Percentiles rank a stretch among this genome's conserved stretches.
Conservation (phyloP, 2,329 filamentous ascomycete genomes). For the Mariannaea sp. region DNA sequence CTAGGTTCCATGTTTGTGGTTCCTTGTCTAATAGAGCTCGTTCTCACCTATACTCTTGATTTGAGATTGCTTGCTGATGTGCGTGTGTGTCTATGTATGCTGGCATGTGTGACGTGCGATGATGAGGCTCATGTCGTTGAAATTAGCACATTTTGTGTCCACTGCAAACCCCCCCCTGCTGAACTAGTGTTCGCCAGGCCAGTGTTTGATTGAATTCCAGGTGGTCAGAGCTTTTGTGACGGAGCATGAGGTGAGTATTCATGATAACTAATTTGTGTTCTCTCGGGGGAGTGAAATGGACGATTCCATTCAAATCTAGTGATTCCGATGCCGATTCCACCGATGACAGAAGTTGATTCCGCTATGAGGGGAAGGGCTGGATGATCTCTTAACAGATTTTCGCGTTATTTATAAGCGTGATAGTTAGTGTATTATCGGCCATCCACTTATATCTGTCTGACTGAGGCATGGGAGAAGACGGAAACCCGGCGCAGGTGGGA, state of each 20-base stretch:
- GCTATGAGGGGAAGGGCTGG: not conserved
- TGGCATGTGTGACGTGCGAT: not conserved
- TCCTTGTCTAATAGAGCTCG: conserved; percentile 33
- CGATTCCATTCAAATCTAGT: not conserved
- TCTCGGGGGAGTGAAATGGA: not conserved
- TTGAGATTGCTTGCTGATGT: too few species aligned
- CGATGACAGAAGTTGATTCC: conserved; percentile 1
- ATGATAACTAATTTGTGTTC: not conserved
- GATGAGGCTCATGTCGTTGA: not conserved
- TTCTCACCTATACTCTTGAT: conserved; percentile 4
- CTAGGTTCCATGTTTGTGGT: conserved; percentile 20
- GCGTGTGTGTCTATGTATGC: not conserved
- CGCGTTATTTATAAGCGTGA: too few species aligned
- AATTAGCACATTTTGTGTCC: conserved; percentile 1
- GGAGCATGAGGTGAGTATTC: not conserved
- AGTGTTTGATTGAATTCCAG: not conserved
- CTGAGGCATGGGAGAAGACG: conserved; percentile 24
- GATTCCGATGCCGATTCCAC: conserved; percentile 2
- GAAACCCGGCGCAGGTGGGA: conserved; percentile 30
- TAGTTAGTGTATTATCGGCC: conserved; percentile 17
- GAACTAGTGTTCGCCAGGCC: not conserved
- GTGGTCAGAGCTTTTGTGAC: not conserved
- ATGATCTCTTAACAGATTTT: conserved; percentile 2
- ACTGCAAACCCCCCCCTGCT: not conserved
- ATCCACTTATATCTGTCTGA: conserved; percentile 9